These are phyloP conservation scores for Phytophthora ohioensis DNA, from an alignment of 352 stramenopile species.

Conservation along the genomic window DNA sequence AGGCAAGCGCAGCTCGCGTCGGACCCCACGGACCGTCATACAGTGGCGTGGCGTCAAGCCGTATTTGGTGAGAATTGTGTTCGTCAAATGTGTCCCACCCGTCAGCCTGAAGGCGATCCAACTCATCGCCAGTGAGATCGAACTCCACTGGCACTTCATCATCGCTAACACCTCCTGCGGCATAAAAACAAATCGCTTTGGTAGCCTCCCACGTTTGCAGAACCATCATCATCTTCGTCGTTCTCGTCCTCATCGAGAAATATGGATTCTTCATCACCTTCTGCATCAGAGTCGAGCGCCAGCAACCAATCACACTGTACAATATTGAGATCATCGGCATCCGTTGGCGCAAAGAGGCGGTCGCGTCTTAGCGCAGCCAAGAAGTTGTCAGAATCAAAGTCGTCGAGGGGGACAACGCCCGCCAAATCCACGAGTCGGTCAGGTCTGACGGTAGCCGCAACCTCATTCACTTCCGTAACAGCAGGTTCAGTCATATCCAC, in stretches of 20 bases:
- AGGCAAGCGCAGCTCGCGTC: constrained; percentile 2
- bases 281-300: constrained; percentile 3
- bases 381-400: constrained; percentile 11
- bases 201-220: not conserved
- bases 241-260: not conserved
- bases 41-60: not conserved
- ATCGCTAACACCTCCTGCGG: not conserved
- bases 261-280: constrained; percentile 6
- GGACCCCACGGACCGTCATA: constrained; percentile 1
- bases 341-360: not conserved
- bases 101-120: not conserved
- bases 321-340: not conserved
- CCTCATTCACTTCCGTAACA: too few species aligned
- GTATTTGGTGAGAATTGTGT: not conserved
- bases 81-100: constrained; percentile 10
- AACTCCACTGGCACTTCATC: constrained; percentile 3
- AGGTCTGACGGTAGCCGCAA: too few species aligned
- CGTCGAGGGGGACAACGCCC: not conserved
- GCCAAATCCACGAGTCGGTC: too few species aligned
- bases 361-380: constrained; percentile 7
- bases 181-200: not conserved
- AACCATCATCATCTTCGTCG: not conserved
- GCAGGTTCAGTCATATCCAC: too few species aligned
- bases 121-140: not conserved
- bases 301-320: constrained; percentile 5